Percentiles rank a stretch among this genome's conserved stretches.
Conservation (phyloP, 208 protist species). For the Leishmania amazonensis region DNA sequence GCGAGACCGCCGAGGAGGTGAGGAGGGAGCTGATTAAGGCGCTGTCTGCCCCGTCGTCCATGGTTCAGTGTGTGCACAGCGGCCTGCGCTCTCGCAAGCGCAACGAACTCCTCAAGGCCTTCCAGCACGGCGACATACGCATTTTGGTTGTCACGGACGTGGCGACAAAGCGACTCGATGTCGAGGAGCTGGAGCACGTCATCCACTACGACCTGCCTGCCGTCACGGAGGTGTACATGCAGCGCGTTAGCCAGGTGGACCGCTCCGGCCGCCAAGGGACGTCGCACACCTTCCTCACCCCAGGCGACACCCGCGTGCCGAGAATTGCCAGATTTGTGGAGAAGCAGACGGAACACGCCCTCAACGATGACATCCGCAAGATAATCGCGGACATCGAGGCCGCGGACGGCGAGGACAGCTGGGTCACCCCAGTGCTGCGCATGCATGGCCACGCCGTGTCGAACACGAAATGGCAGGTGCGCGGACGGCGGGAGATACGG, state of each 20-base stretch:
- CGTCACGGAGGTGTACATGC: conserved; percentile 97
- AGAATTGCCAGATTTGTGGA: conserved; percentile 62
- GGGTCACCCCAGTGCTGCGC: conserved; percentile 33
- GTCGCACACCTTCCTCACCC: conserved; percentile 93
- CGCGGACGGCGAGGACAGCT: conserved; percentile 39
- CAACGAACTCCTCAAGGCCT: conserved; percentile 71
- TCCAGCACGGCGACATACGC: conserved; percentile 73
- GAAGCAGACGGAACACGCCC: conserved; percentile 37
- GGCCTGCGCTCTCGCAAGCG: conserved; percentile 77
- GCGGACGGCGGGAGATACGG: conserved; percentile 34
- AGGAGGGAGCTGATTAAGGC: conserved; percentile 43
- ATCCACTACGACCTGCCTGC: conserved; percentile 97
- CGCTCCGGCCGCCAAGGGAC: conserved; percentile 93
- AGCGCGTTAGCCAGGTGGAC: conserved; percentile 98
- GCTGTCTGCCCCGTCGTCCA: conserved; percentile 54
- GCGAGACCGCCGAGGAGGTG: conserved; percentile 63
- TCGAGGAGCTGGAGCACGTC: conserved; percentile 94
- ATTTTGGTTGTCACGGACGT: conserved; percentile 97
- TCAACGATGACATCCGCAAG: conserved; percentile 34
- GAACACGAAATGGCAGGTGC: conserved; percentile 42
- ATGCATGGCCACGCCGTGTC: conserved; percentile 20
- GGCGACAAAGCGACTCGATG: conserved; percentile 93
- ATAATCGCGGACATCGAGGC: conserved; percentile 29
- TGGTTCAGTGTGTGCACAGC: conserved; percentile 92
- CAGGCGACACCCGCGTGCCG: conserved; percentile 60